Base-by-base conservation (phyloP, 1,139 yeast species). In the Barnettozyma hawaiiensis region DNA sequence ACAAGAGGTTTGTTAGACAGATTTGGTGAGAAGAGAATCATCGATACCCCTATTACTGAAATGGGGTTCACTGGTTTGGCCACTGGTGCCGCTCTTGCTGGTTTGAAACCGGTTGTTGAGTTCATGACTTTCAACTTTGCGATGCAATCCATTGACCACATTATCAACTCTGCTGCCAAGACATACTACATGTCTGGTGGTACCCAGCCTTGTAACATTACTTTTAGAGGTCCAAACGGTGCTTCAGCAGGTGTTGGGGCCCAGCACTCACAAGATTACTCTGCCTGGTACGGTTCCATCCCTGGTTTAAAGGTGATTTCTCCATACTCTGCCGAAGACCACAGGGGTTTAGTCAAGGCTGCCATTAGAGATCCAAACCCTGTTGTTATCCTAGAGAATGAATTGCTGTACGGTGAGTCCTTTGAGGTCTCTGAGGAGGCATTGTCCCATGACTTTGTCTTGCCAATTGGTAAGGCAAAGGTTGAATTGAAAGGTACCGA, bases 241-340 rank as follows among this genome's bases (percentile, higher is more conserved):
- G 96, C 98, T 41, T 97, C 98, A 57, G 97, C 97, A 39, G 97
- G 98, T 77, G 98, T 92, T 58, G 99, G 80, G 58, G 99, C 99
- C 47, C 99, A 92, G 70, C 99, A 92, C 72, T 92, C 98, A 34
- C 99, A 92, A 72, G 95, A 89, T 70, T 92, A 81, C 67, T 78
- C 97, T 46, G 89, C 96, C 43, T 92, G 98, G 98, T 92, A 94
- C 71, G 97, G 97, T 55, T 75, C 95, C 44, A 89, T 94, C 57
- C 99, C 99, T 47, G 99, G 98, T 65, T 76, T 92, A 65, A 92
- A 94, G 75, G 99, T 92, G 39, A 70, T 92, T 41, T 86, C 96
- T 43, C 99, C 98, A 44, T 92, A 82, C 73, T 81, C 95, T 45
- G 86, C 97, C 43, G 97, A 85, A 70, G 99, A 92, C 70, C 85